phyloP scores from a whole-genome alignment of 225 moss, liverwort and hornwort genomes.

The Asterella californica region DNA sequence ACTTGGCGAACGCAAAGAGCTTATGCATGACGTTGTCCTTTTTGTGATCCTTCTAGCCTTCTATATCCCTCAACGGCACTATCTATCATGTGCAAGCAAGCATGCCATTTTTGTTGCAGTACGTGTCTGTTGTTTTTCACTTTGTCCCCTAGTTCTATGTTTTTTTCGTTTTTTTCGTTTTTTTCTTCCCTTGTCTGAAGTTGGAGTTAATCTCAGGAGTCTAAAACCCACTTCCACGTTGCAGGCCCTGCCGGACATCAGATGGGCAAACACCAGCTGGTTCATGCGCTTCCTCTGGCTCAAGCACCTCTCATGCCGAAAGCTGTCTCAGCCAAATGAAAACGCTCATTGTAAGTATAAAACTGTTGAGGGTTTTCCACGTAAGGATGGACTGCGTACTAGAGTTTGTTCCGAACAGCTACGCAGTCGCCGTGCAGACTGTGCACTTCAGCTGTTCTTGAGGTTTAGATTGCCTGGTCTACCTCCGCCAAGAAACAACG shows the following conservation, averaged over 20 bases:
- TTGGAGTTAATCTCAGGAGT: background rate
- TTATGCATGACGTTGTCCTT: background rate
- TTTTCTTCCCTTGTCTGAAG: background rate
- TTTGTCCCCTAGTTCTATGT: background rate
- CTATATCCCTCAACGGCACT: background rate
- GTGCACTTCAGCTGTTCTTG: background rate
- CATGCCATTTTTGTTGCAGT: background rate
- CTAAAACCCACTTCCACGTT: background rate
- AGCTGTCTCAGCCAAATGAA: background rate
- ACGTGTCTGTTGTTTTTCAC: too few relatives aligned
- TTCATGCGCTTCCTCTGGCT: constrained; percentile 22
- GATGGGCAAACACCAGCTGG: constrained; percentile 27
- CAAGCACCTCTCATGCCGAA: constrained; percentile 6
- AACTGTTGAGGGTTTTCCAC: background rate
- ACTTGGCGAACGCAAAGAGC: background rate
- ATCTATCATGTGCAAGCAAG: background rate
- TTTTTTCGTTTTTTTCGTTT: background rate
- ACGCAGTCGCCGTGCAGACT: background rate
- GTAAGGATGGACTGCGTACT: background rate
- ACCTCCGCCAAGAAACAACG: background rate
- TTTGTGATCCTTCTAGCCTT: background rate
- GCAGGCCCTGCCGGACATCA: constrained; percentile 36
- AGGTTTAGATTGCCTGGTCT: background rate
- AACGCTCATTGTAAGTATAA: background rate
- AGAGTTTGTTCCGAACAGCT: background rate